Evolutionary conservation across 2,329 filamentous ascomycete genomes (phyloP), one percentile per base, ranked within the genome.

Genomic region (Talaromyces sp.): DNA sequence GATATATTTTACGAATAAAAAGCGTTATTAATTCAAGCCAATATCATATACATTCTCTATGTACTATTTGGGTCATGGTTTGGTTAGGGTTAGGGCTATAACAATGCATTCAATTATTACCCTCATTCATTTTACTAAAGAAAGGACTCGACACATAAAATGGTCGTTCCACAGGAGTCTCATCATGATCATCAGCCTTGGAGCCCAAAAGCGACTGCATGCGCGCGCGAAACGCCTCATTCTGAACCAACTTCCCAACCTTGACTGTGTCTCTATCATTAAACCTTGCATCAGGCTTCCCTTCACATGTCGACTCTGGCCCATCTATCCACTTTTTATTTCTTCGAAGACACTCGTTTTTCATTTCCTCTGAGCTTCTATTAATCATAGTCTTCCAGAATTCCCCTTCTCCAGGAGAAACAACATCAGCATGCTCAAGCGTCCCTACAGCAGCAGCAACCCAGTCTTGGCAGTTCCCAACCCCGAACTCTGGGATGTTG

Each of bases 301-400:
- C 59, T 6, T 52, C 53, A 27, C 8, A 36, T 2, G 5, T 33
- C 33, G 16, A 34, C n/a, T 61, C 62, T 23, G 60, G 40, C 18
- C 65, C 66, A 33, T 59, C 34, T n/a, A 65, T 63, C 65, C 67
- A 68, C 14, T 36, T 58, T 34, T 56, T 62, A 6, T 58, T 61
- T 1, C 30, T 59, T 4, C 3, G 10, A 23, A 63, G 52, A 58
- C 66, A 68, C 10, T 34, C 51, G 0, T 61, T 14, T 47, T 63
- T 63, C 27, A 68, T 66, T 16, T 62, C 60, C 8, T 62, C 53
- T 10, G 65, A 44, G 31, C 64, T 64, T 7, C 16, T 31, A 59
- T 66, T 67, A 12, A 68, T 63, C 66, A 69, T 67, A 1, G 34
- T 34, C 18, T 51, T 65, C 67, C 65, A 68, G 55, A 68, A 68